Evolutionary conservation across 306 rosid species (phyloP), one percentile per base, ranked within the genome.

Genomic region (Lathyrus tuberosus): DNA sequence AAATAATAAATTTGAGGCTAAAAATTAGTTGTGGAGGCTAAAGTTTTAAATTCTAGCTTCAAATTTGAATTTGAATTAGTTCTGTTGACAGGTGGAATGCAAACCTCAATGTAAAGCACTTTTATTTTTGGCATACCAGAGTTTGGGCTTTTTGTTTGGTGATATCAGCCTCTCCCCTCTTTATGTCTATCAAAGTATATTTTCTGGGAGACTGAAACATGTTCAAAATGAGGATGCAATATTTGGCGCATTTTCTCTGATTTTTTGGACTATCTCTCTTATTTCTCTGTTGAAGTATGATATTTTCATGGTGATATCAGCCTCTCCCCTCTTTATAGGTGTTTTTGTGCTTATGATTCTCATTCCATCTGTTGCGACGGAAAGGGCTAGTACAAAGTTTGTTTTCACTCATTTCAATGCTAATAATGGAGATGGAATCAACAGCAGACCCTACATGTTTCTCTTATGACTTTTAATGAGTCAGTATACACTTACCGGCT

Each of bases 381-480:
- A 89, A 78, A 87, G 81, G 77, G 96, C 98, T 14, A 87, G 92
- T 56, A 82, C 83, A 18, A 72, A 83, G 67, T 89, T 89, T 82
- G 98, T 92, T 72, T 92, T 92, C 87, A 89, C 96, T 70, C 82
- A 84, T 84, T 92, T 89, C 81, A 89, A 89, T 79, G 60, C 91
- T 26, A 92, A 89, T 71, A 89, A 89, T 73, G 95, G 86, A 53
- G 81, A 82, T 4, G 98, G 95, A 77, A 81, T 92, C 65, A 52
- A 49, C 70, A 83, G 75, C 79, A 84, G 76, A 75, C 66, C 76
- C 10, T 89, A 89, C 88, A 92, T 86, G 61, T 92, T 92, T 82
- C 70, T 92, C 69, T 52, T 92, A 79, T 96, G 98, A 67, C 95
- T 92, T 73, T 80, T 87, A 14, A 89, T 92, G 98, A 92, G 98